Percentiles rank a stretch among this genome's conserved stretches.
These are phyloP conservation scores for Amanita polypyramis DNA, from an alignment of 768 basidiomycete genomes.

Conservation along the genomic window DNA sequence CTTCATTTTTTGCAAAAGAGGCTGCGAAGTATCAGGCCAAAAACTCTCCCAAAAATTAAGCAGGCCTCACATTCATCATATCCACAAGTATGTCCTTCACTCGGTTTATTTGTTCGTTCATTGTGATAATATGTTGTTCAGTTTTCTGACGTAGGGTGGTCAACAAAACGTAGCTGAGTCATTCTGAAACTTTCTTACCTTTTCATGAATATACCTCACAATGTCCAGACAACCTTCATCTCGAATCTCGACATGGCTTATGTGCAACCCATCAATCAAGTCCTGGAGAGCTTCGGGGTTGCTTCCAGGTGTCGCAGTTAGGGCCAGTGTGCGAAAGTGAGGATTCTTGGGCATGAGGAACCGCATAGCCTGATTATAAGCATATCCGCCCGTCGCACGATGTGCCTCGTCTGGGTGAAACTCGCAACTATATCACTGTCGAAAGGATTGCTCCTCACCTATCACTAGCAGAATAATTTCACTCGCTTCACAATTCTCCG, in stretches of 20 bases:
- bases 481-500: conserved; percentile 60
- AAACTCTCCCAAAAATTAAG: background rate
- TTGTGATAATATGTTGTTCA: conserved; percentile 67
- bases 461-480: conserved; percentile 85
- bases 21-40: conserved; percentile 13
- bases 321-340: conserved; percentile 82
- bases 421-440: conserved; percentile 2
- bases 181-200: conserved; percentile 53
- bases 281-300: conserved; percentile 80
- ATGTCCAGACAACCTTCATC: conserved; percentile 88
- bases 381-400: conserved; percentile 80
- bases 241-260: conserved; percentile 90
- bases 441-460: conserved; percentile 34
- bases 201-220: conserved; percentile 76
- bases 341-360: conserved; percentile 93
- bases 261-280: conserved; percentile 88
- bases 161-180: background rate
- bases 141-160: conserved; percentile 37
- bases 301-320: conserved; percentile 91
- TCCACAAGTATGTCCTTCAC: conserved; percentile 59
- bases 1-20: conserved; percentile 23
- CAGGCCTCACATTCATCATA: conserved; percentile 58
- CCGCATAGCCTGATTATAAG: conserved; percentile 83
- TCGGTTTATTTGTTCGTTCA: conserved; percentile 54
- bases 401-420: conserved; percentile 77